These are phyloP conservation scores for Fusarium marasasianum DNA, from an alignment of 2,329 filamentous ascomycete genomes.

Conservation along the genomic window DNA sequence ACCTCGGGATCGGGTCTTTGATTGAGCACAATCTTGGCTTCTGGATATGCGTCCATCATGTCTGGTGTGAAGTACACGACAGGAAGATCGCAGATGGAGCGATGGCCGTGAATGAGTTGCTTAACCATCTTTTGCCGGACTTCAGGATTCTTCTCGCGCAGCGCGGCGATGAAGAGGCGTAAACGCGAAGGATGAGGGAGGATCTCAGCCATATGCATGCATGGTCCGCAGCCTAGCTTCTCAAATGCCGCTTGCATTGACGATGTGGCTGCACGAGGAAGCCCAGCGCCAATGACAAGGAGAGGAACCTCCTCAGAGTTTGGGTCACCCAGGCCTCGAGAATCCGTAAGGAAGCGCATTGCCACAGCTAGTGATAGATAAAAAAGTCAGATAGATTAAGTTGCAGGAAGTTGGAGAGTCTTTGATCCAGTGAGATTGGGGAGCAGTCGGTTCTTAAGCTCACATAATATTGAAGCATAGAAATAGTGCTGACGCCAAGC, in stretches of 20 bases:
- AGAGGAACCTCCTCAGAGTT: constrained; percentile 7
- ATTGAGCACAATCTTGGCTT: constrained; percentile 48
- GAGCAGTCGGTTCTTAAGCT: background rate
- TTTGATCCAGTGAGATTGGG: background rate
- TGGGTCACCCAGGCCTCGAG: constrained; percentile 5
- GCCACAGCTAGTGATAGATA: background rate
- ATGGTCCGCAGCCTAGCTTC: constrained; percentile 42
- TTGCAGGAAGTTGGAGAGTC: fast-evolving
- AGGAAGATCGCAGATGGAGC: constrained; percentile 45
- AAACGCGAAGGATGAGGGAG: constrained; percentile 37
- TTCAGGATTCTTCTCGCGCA: constrained; percentile 40
- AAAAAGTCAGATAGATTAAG: fast-evolving
- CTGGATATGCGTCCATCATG: constrained; percentile 52
- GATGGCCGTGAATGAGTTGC: constrained; percentile 46
- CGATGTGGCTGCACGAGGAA: constrained; percentile 49
- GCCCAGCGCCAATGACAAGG: constrained; percentile 44
- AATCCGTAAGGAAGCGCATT: constrained; percentile 32
- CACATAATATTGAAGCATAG: background rate
- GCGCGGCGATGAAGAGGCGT: constrained; percentile 40
- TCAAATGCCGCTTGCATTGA: constrained; percentile 49
- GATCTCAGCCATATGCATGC: constrained; percentile 49
- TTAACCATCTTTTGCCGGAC: constrained; percentile 44
- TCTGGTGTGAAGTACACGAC: constrained; percentile 47
- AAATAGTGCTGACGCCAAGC: constrained; percentile 5
- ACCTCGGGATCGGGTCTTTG: constrained; percentile 36